phyloP scores from a whole-genome alignment of 2,329 filamentous ascomycete genomes.

The Beauveria australis region DNA sequence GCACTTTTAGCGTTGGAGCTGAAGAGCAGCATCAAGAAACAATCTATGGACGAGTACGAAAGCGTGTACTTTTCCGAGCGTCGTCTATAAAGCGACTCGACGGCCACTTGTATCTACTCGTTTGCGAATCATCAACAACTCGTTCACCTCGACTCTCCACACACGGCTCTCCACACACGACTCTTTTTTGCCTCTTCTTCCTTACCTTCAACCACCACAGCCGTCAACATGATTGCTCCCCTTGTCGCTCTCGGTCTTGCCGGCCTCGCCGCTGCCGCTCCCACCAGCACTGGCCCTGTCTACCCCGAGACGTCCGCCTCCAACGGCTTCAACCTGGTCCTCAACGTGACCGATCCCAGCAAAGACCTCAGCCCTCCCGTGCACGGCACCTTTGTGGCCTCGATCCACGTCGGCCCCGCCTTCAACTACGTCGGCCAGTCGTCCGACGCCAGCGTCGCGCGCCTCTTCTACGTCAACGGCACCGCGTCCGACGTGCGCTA shows the following conservation, averaged over 20 bases:
- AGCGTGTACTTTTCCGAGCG: background rate
- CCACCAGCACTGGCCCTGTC: conserved; percentile 7
- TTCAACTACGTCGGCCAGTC: conserved; percentile 29
- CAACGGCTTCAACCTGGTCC: conserved; percentile 33
- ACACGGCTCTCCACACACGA: background rate
- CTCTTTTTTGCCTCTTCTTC: background rate
- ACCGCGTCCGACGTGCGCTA: conserved; percentile 28
- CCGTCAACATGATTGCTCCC: conserved; percentile 1
- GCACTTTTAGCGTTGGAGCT: background rate
- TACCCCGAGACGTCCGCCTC: conserved; percentile 14
- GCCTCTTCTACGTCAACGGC: conserved; percentile 43
- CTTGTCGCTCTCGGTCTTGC: conserved; percentile 3
- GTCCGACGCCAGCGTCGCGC: conserved; percentile 14
- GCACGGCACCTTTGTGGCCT: conserved; percentile 30
- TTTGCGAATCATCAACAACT: background rate
- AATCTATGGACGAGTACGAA: too few species aligned
- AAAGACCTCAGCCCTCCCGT: conserved; percentile 33
- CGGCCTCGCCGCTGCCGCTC: conserved; percentile 17
- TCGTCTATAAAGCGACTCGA: background rate
- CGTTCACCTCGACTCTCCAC: background rate
- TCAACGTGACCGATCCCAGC: conserved; percentile 34
- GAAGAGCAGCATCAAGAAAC: background rate
- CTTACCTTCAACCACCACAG: background rate
- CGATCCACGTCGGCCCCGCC: conserved; percentile 36
- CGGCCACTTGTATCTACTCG: background rate